A percentile compares a stretch with the other conserved stretches of the same genome.
phyloP scores from a whole-genome alignment of 2,329 filamentous ascomycete species.

The Leptodontidium sp. region DNA sequence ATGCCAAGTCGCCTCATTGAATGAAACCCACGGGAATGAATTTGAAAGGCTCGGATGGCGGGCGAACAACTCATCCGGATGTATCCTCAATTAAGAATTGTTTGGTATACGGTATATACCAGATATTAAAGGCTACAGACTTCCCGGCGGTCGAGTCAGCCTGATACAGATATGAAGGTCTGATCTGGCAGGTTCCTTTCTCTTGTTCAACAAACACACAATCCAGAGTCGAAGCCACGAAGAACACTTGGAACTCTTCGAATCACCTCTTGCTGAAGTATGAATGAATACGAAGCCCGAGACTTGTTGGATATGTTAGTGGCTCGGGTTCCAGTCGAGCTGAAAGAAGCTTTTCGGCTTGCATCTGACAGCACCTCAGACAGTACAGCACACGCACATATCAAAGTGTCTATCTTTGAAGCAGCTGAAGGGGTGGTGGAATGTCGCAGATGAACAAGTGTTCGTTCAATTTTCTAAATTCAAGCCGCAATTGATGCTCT shows the following conservation, averaged over 20 bases:
- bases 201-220: neutral
- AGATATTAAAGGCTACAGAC: neutral
- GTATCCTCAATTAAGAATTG: constrained; percentile 13
- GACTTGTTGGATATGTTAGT: neutral
- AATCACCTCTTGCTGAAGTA: neutral
- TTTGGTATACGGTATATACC: constrained; percentile 18
- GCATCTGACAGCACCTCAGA: constrained; percentile 24
- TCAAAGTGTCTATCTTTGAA: neutral
- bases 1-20: constrained; percentile 11
- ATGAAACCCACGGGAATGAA: constrained; percentile 4
- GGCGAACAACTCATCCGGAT: constrained; percentile 12
- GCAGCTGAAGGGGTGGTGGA: neutral
- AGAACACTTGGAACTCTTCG: neutral
- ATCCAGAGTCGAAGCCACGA: neutral
- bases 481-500: neutral
- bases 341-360: constrained; percentile 28
- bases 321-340: constrained; percentile 9
- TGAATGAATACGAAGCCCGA: constrained; percentile 1
- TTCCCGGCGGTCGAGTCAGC: neutral
- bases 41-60: constrained; percentile 4
- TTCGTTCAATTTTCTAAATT: neutral
- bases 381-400: neutral
- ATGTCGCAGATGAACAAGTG: neutral
- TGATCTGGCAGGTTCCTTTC: neutral
- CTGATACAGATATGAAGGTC: neutral